phyloP scores from a whole-genome alignment of 768 basidiomycete genomes.

The Hemileccinum impolitum region DNA sequence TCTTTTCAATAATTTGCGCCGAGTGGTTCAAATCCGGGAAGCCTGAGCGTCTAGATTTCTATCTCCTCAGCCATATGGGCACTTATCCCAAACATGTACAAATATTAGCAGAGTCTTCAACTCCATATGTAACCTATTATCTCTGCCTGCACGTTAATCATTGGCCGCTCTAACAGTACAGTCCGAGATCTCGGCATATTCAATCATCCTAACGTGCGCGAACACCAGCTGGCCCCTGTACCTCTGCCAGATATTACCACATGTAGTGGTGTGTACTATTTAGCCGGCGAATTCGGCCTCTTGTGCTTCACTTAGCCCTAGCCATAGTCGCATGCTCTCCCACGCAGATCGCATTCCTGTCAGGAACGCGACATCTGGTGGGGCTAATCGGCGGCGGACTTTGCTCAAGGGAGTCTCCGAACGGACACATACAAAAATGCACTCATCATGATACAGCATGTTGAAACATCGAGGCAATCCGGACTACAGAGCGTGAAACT shows the following conservation, averaged over 20 bases:
- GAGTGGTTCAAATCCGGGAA: neutral
- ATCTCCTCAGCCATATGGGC: neutral
- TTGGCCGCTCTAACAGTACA: neutral
- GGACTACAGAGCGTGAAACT: slow-evolving; percentile 9
- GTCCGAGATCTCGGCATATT: too few relatives aligned
- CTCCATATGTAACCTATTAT: too few relatives aligned
- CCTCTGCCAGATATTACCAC: neutral
- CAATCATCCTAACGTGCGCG: too few relatives aligned
- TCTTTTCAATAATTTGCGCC: too few relatives aligned
- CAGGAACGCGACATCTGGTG: neutral
- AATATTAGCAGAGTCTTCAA: neutral
- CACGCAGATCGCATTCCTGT: neutral
- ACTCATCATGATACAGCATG: slow-evolving; percentile 5
- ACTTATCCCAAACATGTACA: neutral
- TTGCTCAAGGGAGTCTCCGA: neutral
- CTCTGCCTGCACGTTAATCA: neutral
- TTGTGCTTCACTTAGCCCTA: neutral
- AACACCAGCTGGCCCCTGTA: too few relatives aligned
- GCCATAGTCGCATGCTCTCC: neutral
- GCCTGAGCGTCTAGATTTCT: neutral
- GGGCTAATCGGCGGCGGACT: slow-evolving; percentile 17
- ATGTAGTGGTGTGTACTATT: neutral
- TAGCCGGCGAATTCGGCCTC: neutral
- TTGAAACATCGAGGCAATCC: slow-evolving; percentile 6
- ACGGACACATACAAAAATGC: neutral